phyloP scores from a whole-genome alignment of 169 alveolate species.

The Eimeria falciformis region DNA sequence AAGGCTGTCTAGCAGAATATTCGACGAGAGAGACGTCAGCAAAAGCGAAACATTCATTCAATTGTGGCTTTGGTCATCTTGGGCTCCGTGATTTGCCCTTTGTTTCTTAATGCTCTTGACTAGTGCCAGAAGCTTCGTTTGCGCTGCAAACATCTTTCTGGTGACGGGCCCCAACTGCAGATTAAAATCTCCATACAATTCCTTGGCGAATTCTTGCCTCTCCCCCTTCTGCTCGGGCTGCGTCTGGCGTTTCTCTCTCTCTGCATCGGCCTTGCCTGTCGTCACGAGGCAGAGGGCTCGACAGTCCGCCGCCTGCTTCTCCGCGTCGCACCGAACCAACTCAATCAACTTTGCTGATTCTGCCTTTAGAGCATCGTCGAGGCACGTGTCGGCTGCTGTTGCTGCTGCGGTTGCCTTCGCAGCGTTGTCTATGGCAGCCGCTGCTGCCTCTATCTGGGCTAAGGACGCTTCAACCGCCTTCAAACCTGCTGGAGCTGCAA shows the following conservation, averaged over 20 bases:
- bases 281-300: slow-evolving; percentile 61
- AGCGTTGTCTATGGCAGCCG: slow-evolving; percentile 37
- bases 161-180: slow-evolving; percentile 66
- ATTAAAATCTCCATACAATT: slow-evolving; percentile 70
- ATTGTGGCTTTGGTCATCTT: slow-evolving; percentile 1
- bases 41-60: no score
- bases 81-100: background rate
- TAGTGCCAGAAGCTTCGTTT: slow-evolving; percentile 49
- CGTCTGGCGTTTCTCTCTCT: background rate
- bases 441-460: slow-evolving; percentile 8
- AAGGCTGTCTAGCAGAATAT: no score
- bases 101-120: slow-evolving; percentile 54
- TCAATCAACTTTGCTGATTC: slow-evolving; percentile 13
- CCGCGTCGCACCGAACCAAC: slow-evolving; percentile 3
- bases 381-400: slow-evolving; percentile 13
- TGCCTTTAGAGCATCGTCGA: slow-evolving; percentile 2
- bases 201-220: slow-evolving; percentile 50
- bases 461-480: slow-evolving; percentile 1
- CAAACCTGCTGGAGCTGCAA: background rate
- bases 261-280: slow-evolving; percentile 28
- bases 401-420: slow-evolving; percentile 63
- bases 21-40: no score
- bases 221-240: background rate
- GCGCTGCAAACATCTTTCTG: slow-evolving; percentile 53
- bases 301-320: slow-evolving; percentile 53